These are phyloP conservation scores for Biscogniauxia mediterranea DNA, from an alignment of 2,329 filamentous ascomycete species.

Conservation along the genomic window DNA sequence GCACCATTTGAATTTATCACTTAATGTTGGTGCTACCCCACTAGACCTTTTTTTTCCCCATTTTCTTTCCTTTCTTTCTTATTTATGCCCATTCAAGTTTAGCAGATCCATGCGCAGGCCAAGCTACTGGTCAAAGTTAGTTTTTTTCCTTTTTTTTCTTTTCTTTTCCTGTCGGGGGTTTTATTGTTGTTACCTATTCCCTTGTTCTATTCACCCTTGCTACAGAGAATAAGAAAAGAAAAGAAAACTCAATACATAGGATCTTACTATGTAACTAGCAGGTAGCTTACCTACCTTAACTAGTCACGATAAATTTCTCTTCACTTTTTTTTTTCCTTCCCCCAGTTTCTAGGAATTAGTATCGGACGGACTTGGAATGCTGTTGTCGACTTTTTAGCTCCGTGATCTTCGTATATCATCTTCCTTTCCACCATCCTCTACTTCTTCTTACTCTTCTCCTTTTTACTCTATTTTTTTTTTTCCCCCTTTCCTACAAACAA, in stretches of 20 bases:
- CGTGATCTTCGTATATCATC: background rate
- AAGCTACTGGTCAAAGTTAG: background rate
- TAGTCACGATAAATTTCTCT: constrained; percentile 1
- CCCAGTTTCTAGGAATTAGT: background rate
- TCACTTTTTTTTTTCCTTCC: constrained; percentile 1
- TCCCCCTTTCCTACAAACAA: no score
- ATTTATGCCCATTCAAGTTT: background rate
- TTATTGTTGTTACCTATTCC: background rate
- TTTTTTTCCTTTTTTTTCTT: background rate
- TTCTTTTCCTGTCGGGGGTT: background rate
- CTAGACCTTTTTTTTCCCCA: constrained; percentile 6
- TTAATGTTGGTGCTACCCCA: constrained; percentile 8
- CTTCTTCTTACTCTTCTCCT: constrained; percentile 8
- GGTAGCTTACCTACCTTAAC: background rate
- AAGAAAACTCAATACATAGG: background rate
- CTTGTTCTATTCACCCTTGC: constrained; percentile 6
- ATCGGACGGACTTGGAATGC: constrained; percentile 3
- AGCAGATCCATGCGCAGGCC: background rate
- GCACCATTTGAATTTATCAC: background rate
- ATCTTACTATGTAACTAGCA: background rate
- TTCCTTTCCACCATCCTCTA: background rate
- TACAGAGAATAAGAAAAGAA: background rate
- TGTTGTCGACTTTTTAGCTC: background rate
- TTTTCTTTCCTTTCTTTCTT: background rate
- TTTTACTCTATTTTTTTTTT: background rate